Base-by-base conservation (phyloP, 2,329 filamentous ascomycete species). In the Verticillium alfalfae region DNA sequence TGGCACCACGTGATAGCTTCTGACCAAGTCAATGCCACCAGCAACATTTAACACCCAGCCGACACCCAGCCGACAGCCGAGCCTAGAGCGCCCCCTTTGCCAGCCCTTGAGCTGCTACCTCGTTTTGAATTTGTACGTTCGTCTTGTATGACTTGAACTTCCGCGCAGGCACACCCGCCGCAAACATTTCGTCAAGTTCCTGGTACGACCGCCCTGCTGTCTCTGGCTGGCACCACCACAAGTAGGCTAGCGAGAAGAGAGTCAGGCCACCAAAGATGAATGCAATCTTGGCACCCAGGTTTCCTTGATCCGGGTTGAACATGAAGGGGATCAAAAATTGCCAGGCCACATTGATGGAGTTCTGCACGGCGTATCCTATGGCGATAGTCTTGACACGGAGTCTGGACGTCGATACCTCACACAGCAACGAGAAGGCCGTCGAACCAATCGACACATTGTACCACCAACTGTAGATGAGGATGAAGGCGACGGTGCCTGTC, bases 381-480 rank as follows among this genome's bases (percentile, higher is more conserved):
- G 73, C 72, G 34, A 77, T 70, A 13, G 77, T 79, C 63, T 76
- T 76, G 60, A 75, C 73, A 1, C 75, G 69, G 6, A 78, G 70
- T 8, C 73, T 69, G 3, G 74, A 68, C 1, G 75, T 76, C 0
- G 76, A 67, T 5, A 74, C 71, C 62, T 78, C 77, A 6, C 70
- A 70, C 55, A 79, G 69, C 38, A 76, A 64, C 0, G 73, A 72
- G 61, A 72, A 78, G 10, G 73, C 73, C 1, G 75, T 75, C 1
- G 75, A 70, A 10, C 77, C 77, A 22, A 80, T 77, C 15, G 72
- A 75, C 56, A 76, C 69, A 56, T 77, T 73, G 62, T 77, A 79
- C 60, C 71, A 68, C 65, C 70, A 77, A 66, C 70, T 71, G 65
- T 74, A 79, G 16, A 78, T 59, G 18, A 76, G 63, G 3, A 79